These are phyloP conservation scores for Cruciata laevipes DNA, from an alignment of 257 asterid species.

Conservation along the genomic window DNA sequence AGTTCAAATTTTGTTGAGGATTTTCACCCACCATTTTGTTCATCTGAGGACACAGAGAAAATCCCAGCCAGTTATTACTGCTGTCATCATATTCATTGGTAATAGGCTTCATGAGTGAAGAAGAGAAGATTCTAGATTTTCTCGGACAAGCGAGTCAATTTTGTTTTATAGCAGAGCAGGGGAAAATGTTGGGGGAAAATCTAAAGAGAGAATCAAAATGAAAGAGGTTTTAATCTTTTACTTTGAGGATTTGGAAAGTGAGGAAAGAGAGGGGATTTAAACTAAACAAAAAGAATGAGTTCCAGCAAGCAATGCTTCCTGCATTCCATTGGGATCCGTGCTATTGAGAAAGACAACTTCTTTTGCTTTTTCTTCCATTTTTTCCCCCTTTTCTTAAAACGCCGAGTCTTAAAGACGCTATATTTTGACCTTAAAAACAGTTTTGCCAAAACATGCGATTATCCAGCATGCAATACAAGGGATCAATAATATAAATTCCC, in stretches of 20 bases:
- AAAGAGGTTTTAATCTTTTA: constrained; percentile 32
- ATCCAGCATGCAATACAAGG: constrained; percentile 14
- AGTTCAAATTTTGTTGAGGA: constrained; percentile 32
- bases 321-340: constrained; percentile 97
- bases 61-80: constrained; percentile 72
- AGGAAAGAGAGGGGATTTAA: constrained; percentile 53
- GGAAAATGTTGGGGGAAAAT: constrained; percentile 27
- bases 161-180: constrained; percentile 64
- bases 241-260: constrained; percentile 48
- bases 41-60: constrained; percentile 66
- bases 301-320: constrained; percentile 74
- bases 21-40: constrained; percentile 42
- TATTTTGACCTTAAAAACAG: constrained; percentile 10
- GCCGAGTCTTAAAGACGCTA: constrained; percentile 11
- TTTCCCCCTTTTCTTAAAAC: constrained; percentile 19
- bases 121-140: constrained; percentile 9
- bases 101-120: constrained; percentile 36
- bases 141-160: constrained; percentile 15
- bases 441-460: constrained; percentile 3
- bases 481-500: background rate
- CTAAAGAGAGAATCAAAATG: constrained; percentile 20
- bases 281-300: constrained; percentile 93
- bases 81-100: constrained; percentile 44
- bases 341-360: constrained; percentile 82
- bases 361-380: constrained; percentile 47